Base-by-base conservation (phyloP, 2,329 filamentous ascomycete genomes). In the Graphiopsis chlorocephala region DNA sequence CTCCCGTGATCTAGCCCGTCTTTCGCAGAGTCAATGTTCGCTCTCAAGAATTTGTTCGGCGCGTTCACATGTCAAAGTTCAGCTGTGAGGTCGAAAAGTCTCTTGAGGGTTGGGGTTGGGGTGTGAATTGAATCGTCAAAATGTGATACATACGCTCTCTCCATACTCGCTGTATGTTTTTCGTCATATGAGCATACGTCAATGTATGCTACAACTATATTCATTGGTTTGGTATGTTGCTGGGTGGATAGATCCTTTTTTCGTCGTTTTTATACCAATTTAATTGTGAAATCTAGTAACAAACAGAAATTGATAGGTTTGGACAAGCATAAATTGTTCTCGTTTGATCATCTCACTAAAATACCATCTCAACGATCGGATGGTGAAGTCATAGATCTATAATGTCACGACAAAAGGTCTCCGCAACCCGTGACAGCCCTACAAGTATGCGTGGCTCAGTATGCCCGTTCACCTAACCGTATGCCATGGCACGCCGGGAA, bases 21-120 rank as follows among this genome's bases (percentile, higher is more conserved):
- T 10, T 1, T 53, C 28, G 50, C 28, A 20, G 29, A n/a, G 25
- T n/a, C 31, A 58, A 58, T 28, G 33, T 42, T 58, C 35, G 1
- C 55, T 52, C 48, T 38, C 35, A 17, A 42, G 55, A 58, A 58
- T 57, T 38, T 57, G 35, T 42, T 42, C 55, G 53, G 31, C 53
- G 25, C 35, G 10, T 58, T 58, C 55, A 58, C 55, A 58, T 58
- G 55, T 45, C 55, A 58, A 58, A 58, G 23, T 58, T 53, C 38
- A 20, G 38, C n/a, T 45, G 38, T 45, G 38, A 45, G n/a, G n/a
- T 20, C 38, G 38, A 12, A 20, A 11, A 4, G 3, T 45, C 3
- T 1, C 3, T 20, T 4, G 12, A 20, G 38, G 38, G 38, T 45
- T 45, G 2, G 38, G n/a, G 38, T 45, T 45, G 38, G 38, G 38